phyloP scores from a whole-genome alignment of 1,139 yeast species.

The Pichia sp. region DNA sequence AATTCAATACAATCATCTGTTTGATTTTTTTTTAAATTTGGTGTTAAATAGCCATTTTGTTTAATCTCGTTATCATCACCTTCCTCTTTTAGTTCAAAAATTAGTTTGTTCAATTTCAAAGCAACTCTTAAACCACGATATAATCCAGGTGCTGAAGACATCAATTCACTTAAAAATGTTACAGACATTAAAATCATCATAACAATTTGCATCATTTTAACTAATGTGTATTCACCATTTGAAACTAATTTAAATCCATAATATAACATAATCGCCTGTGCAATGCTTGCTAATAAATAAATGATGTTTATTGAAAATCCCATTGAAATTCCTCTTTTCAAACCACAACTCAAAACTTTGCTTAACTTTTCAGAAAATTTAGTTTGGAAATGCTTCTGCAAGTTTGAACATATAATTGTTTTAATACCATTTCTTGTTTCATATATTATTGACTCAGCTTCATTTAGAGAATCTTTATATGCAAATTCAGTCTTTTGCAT shows the following conservation, averaged over 20 bases:
- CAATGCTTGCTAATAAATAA: constrained; percentile 48
- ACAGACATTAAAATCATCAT: constrained; percentile 70
- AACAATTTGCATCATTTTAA: constrained; percentile 61
- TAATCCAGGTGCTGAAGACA: constrained; percentile 67
- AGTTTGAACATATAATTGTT: constrained; percentile 53
- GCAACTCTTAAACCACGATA: constrained; percentile 74
- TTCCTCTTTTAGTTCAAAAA: constrained; percentile 17
- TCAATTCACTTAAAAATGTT: constrained; percentile 51
- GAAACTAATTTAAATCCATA: constrained; percentile 73
- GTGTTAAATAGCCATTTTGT: constrained; percentile 21
- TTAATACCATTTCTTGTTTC: constrained; percentile 56
- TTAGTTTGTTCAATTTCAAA: constrained; percentile 37
- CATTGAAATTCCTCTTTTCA: constrained; percentile 44
- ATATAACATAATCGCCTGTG: constrained; percentile 66
- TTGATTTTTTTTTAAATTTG: constrained; percentile 14
- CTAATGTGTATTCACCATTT: constrained; percentile 43
- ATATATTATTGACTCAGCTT: constrained; percentile 47
- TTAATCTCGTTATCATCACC: constrained; percentile 17
- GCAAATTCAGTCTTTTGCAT: constrained; percentile 50
- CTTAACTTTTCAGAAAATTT: constrained; percentile 33
- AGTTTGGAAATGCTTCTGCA: constrained; percentile 41
- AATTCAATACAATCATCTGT: constrained; percentile 34
- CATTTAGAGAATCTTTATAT: constrained; percentile 53
- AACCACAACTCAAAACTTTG: constrained; percentile 33
- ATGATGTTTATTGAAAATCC: constrained; percentile 55